Conservation (phyloP, 495 filamentous ascomycete genomes). For the Aspergillus wentii region DNA sequence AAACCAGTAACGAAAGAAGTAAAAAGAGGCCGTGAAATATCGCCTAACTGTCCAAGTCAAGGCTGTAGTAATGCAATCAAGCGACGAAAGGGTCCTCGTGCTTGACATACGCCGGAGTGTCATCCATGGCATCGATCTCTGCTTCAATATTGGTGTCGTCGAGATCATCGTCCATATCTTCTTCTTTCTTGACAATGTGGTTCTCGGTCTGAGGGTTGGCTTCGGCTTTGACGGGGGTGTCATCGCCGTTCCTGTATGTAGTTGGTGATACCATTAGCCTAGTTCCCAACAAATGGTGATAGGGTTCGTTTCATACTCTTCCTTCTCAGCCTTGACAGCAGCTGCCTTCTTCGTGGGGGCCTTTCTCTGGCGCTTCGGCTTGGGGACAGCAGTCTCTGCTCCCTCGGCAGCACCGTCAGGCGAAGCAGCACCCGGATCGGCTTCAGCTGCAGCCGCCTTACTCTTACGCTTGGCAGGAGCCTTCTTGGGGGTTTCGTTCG, state of each 20-base stretch:
- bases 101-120: too few relatives aligned
- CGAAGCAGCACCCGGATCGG: not conserved
- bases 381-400: conserved; percentile 6
- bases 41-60: too few relatives aligned
- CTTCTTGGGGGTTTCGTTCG: not conserved
- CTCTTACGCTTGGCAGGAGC: conserved; percentile 15
- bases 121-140: conserved; percentile 4
- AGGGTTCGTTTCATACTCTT: conserved; percentile 6
- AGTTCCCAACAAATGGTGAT: not conserved
- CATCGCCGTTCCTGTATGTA: too few relatives aligned
- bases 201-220: not conserved
- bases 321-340: conserved; percentile 4
- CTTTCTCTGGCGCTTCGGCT: conserved; percentile 19
- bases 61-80: too few relatives aligned
- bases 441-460: not conserved
- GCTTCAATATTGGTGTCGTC: not conserved
- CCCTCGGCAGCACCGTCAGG: not conserved
- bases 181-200: conserved; percentile 2
- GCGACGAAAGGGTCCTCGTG: too few relatives aligned
- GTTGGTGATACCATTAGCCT: too few relatives aligned
- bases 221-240: too few relatives aligned
- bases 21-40: too few relatives aligned
- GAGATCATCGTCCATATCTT: not conserved
- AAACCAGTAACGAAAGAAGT: too few relatives aligned
- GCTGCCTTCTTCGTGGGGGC: conserved; percentile 7